Evolutionary conservation across 345 rosid species (phyloP), one percentile per base, ranked within the genome.

Genomic region (Populus alba): DNA sequence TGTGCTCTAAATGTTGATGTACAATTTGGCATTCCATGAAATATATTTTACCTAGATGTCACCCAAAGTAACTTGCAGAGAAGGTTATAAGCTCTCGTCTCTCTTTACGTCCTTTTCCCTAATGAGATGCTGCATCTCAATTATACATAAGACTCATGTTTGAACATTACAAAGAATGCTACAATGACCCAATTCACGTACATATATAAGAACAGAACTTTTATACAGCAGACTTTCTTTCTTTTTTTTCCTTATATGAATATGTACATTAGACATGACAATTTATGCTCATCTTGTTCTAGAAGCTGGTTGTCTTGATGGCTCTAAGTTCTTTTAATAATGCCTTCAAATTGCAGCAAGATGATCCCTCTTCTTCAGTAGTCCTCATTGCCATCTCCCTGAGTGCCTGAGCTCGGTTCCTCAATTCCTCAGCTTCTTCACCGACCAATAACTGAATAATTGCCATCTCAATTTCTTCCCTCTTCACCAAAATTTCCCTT

Each of bases 341-440:
- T 15, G 29, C 82, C 55, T 68, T 77, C 51, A 86, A 17, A 25
- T 84, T 87, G 22, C 77, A 80, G 27, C 74, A 29, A 45, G 92
- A 88, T 41, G 92, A 90, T 67, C 92, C 91, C 18, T 87, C 87
- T 72, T 79, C 87, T 81, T 83, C 76, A 22, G 78, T 77, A 3
- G 89, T 86, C 2, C 43, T 83, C 63, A 65, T 85, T 18, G 90
- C 89, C 85, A 76, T 81, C 61, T 73, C 78, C 47, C 69, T 73
- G 0, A 87, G 72, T 15, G 45, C 76, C 41, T 43, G 77, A 2
- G 86, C 84, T 41, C 71, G 47, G 13, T 3, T 62, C 3, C 87
- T 81, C 77, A 82, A 79, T 71, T 75, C 86, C 71, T 86, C 86
- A 7, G 80, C 90, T 67, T 81, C 83, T 62, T 85, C 89, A 8